phyloP scores from a whole-genome alignment of 805 yeast genomes.

The Saccharomyces kudriavzevii region DNA sequence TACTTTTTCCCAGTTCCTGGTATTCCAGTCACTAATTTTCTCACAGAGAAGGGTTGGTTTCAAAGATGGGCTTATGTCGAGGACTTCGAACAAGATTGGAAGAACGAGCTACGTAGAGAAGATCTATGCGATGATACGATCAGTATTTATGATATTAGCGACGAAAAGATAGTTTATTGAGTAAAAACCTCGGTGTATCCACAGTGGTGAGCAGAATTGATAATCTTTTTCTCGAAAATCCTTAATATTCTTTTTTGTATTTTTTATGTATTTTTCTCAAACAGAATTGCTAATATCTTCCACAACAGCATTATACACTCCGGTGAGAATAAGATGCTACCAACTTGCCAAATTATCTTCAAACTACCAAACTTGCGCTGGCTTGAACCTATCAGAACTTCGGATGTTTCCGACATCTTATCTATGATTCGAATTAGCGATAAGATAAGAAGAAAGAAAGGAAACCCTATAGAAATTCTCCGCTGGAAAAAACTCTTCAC shows the following conservation, averaged over 20 bases:
- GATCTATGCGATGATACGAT: constrained; percentile 2
- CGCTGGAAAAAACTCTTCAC: background rate
- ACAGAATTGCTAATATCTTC: background rate
- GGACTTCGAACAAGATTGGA: constrained; percentile 41
- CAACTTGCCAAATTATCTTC: background rate
- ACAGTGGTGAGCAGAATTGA: background rate
- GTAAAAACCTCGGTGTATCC: background rate
- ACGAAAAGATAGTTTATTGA: constrained; percentile 3
- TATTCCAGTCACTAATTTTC: constrained; percentile 30
- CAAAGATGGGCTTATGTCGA: constrained; percentile 59
- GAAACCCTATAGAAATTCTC: background rate
- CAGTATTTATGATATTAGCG: constrained; percentile 1
- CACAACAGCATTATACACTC: background rate
- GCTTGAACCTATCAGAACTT: background rate
- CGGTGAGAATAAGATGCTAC: background rate
- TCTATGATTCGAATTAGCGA: background rate
- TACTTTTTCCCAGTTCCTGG: constrained; percentile 48
- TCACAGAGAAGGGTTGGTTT: constrained; percentile 48
- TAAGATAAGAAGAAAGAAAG: background rate
- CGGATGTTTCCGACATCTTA: background rate
- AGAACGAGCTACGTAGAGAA: background rate
- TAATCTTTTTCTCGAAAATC: no score
- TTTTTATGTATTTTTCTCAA: background rate
- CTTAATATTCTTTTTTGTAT: background rate
- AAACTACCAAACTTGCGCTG: background rate